These are phyloP conservation scores for Paracamarosporium sp. DNA, from an alignment of 2,329 filamentous ascomycete species.

Conservation along the genomic window DNA sequence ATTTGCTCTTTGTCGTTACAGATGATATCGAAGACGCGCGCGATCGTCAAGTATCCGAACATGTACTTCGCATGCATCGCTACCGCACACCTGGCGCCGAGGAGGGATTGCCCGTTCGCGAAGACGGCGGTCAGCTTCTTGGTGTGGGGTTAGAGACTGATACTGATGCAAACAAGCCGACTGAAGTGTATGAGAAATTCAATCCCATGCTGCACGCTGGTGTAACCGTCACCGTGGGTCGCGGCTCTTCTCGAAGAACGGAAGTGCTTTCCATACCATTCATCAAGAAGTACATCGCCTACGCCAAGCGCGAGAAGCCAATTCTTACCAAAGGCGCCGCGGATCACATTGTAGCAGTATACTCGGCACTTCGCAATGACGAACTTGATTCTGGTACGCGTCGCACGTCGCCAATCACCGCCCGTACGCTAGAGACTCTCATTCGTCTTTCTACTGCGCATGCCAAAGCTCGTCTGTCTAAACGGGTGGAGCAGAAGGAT, in stretches of 20 bases:
- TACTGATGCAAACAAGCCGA: slow-evolving; percentile 76
- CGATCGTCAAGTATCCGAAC: slow-evolving; percentile 91
- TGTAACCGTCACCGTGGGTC: slow-evolving; percentile 76
- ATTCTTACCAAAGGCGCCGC: slow-evolving; percentile 89
- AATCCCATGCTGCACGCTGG: slow-evolving; percentile 95
- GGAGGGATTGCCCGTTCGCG: slow-evolving; percentile 91
- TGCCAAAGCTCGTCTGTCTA: slow-evolving; percentile 89
- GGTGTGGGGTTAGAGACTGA: slow-evolving; percentile 84
- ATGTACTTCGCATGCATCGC: slow-evolving; percentile 95
- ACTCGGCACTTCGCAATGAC: slow-evolving; percentile 92
- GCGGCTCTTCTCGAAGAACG: slow-evolving; percentile 76
- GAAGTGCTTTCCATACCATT: slow-evolving; percentile 96
- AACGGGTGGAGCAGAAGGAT: slow-evolving; percentile 86
- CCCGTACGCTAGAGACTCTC: slow-evolving; percentile 96
- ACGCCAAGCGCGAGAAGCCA: slow-evolving; percentile 92
- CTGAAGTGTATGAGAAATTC: slow-evolving; percentile 94
- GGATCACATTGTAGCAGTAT: slow-evolving; percentile 88
- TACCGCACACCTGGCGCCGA: slow-evolving; percentile 93
- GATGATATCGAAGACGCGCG: slow-evolving; percentile 96
- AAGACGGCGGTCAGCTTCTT: slow-evolving; percentile 82
- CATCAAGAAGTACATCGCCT: slow-evolving; percentile 99
- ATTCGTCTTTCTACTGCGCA: slow-evolving; percentile 97
- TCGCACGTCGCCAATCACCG: slow-evolving; percentile 92
- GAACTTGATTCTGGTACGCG: slow-evolving; percentile 94
- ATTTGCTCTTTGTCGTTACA: slow-evolving; percentile 95